A percentile compares a stretch with the other conserved stretches of the same genome.
These are phyloP conservation scores for Blastobotrys indianensis DNA, from an alignment of 1,139 yeast genomes.

Conservation along the genomic window DNA sequence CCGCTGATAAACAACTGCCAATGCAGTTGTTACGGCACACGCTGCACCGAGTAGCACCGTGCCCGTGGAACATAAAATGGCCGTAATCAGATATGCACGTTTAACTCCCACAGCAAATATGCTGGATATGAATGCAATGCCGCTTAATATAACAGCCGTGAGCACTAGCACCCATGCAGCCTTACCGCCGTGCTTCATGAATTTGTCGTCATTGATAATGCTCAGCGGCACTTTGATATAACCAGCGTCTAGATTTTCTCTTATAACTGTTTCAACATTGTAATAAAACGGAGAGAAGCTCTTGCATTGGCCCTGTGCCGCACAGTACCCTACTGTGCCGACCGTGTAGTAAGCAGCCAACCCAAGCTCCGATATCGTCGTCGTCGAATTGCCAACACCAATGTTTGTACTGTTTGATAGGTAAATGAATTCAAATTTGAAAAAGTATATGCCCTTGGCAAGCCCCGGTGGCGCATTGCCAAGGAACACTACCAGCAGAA, in stretches of 20 bases:
- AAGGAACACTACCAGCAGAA: conserved; percentile 3
- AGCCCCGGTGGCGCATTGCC: conserved; percentile 8
- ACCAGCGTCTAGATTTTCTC: conserved; percentile 1
- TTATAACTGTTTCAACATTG: neutral
- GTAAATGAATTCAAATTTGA: neutral
- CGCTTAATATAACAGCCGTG: neutral
- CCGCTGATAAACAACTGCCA: neutral
- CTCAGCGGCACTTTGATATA: neutral
- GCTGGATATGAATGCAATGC: neutral
- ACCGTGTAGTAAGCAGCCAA: neutral
- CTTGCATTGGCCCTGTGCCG: neutral
- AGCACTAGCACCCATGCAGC: conserved; percentile 5
- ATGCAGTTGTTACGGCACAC: neutral
- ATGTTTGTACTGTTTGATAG: neutral
- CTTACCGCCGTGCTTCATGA: conserved; percentile 3
- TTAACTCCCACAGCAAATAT: neutral
- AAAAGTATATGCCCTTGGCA: neutral
- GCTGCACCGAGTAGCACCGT: neutral
- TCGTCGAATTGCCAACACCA: neutral
- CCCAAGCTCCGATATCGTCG: neutral
- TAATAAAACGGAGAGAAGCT: conserved; percentile 8
- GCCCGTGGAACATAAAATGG: neutral
- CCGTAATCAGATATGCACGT: neutral
- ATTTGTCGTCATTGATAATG: neutral
- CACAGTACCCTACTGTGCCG: conserved; percentile 8